Base-by-base conservation (phyloP, 441 rosid genomes). In the Eruca vesicaria region DNA sequence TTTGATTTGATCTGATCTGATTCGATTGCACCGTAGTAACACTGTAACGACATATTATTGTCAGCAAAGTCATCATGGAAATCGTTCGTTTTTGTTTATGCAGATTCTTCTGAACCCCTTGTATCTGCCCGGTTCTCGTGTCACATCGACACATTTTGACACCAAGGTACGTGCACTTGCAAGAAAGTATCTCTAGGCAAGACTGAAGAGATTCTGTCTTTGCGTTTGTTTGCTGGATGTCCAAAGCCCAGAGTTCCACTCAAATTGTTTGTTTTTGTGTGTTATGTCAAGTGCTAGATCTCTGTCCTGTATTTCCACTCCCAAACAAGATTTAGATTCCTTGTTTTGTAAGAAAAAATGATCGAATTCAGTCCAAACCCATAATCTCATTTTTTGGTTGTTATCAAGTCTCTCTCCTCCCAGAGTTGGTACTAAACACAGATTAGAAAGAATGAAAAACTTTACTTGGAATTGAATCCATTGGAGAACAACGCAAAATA, bases 61-160 rank as follows among this genome's bases (percentile, higher is more conserved):
- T n/a, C n/a, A n/a, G n/a, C n/a, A n/a, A n/a, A n/a, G n/a, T n/a
- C n/a, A n/a, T n/a, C n/a, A n/a, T n/a, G n/a, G n/a, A n/a, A n/a
- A n/a, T n/a, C n/a, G n/a, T n/a, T n/a, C n/a, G n/a, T n/a, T n/a
- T n/a, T n/a, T n/a, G n/a, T n/a, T n/a, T n/a, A 68, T 86, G 87
- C 93, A 96, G 98, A 89, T 77, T 61, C 92, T 96, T 87, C 92
- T 90, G 48, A 93, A 96, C 75, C 99, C 98, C 0, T 88, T 93
- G 20, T 92, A 92, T 77, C 76, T 96, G 74, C 98, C 97, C 0
- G 99, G 98, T 61, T 93, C 98, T 73, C 91, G 97, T 72, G 86
- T 96, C 5, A 66, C 94, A 35, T 92, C 97, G 9, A 81, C 99
- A 12, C 97, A 92, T 86, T 96, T 96, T 16, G 97, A 96, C 78